Base-by-base conservation (phyloP, 2,329 filamentous ascomycete genomes). In the Phialemoniopsis sp. region DNA sequence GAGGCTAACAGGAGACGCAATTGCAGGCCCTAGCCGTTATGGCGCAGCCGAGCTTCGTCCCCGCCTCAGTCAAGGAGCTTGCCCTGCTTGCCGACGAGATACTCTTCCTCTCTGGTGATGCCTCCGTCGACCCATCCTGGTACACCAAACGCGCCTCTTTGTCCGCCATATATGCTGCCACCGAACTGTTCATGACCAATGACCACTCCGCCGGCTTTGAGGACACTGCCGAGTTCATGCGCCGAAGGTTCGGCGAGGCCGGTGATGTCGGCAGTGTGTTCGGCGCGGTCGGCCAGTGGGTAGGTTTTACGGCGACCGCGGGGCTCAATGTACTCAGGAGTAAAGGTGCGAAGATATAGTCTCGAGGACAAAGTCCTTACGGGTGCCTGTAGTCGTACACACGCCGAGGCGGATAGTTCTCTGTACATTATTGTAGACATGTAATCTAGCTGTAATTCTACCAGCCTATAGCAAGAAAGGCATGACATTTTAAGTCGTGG, bases 101-200 rank as follows among this genome's bases (percentile, higher is more conserved):
- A 37, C 87, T 86, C 74, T 89, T 86, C 55, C 78, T 95, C 4
- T 80, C 91, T 0, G 88, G 89, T 37, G 93, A 97, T 61, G 72
- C 67, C 16, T 77, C 82, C 16, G 87, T 96, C 44, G 90, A 97
- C 61, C 77, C 80, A 4, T 83, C 81, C 5, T 98, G 93, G 93
- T 98, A 98, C 55, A 69, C 74, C 41, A 80, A 80, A 56, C 73
- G 77, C 36, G 75, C 68, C 4, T 71, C 70, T 15, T 60, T 80
- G 9, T 75, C 76, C 28, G 63, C 73, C 49, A 68, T 77, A 32
- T 81, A 80, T 51, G 88, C 88, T 37, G 80, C 82, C 28, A 77
- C 84, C 40, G 93, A 98, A 64, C 70, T 96, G 5, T 95, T 90
- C 65, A 96, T 97, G 89, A 96, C 89, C 16, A 89, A 85, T 43